Conservation (phyloP, 2,329 filamentous ascomycete species). For the Spiromastix sp. region DNA sequence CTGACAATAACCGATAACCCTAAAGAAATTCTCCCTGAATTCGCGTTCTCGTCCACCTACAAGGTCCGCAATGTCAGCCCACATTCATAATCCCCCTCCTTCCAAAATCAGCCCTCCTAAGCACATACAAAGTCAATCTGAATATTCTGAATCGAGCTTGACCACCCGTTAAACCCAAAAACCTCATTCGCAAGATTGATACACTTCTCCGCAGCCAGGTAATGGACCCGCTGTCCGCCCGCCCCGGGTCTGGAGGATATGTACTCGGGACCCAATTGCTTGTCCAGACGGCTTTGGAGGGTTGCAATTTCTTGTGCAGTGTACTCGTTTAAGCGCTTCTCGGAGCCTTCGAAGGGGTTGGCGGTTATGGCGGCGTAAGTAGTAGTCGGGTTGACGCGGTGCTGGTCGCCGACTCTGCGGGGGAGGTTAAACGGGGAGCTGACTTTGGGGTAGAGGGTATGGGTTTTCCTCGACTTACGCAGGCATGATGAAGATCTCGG, state of each 20-base stretch:
- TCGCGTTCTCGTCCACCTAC: constrained; percentile 67
- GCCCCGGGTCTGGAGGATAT: constrained; percentile 79
- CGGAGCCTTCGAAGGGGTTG: constrained; percentile 74
- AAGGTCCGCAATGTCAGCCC: constrained; percentile 3
- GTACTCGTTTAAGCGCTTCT: constrained; percentile 63
- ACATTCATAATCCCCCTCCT: neutral
- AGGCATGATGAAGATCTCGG: neutral
- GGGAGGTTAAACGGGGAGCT: neutral
- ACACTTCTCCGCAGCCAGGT: constrained; percentile 91
- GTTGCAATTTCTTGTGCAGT: constrained; percentile 86
- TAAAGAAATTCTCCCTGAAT: constrained; percentile 68
- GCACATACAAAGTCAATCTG: constrained; percentile 74
- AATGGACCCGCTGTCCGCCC: constrained; percentile 78
- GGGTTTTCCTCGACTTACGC: neutral
- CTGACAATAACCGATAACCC: constrained; percentile 85
- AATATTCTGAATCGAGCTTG: constrained; percentile 85
- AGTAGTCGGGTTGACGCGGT: constrained; percentile 34
- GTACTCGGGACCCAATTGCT: constrained; percentile 91
- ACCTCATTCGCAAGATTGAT: constrained; percentile 92
- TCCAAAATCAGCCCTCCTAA: neutral
- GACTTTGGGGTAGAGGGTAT: neutral
- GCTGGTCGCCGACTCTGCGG: constrained; percentile 58
- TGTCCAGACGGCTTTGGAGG: constrained; percentile 75
- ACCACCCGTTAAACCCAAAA: constrained; percentile 97
- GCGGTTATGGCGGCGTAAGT: constrained; percentile 26